phyloP scores from a whole-genome alignment of 164 flowering plant species.

The Liquidambar formosana region DNA sequence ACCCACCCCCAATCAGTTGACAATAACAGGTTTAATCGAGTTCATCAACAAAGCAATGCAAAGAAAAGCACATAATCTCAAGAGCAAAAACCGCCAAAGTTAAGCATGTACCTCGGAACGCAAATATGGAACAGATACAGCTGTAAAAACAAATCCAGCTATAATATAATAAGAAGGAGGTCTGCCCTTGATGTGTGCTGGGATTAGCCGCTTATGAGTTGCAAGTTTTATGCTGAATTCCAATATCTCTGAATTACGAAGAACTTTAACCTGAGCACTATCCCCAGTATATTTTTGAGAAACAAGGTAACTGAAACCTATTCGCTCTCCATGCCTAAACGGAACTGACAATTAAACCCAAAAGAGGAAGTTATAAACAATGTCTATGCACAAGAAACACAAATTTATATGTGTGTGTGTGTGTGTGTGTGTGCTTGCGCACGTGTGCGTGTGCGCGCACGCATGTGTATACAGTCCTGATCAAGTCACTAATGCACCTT shows the following conservation, averaged over 20 bases:
- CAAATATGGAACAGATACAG: slow-evolving; percentile 87
- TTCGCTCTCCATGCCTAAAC: slow-evolving; percentile 96
- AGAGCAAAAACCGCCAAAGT: background rate
- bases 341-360: slow-evolving; percentile 57
- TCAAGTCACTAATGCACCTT: too few species aligned
- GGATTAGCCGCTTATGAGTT: slow-evolving; percentile 68
- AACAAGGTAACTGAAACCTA: slow-evolving; percentile 93
- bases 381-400: too few species aligned
- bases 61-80: background rate
- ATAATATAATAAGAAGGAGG: slow-evolving; percentile 92
- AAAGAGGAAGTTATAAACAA: too few species aligned
- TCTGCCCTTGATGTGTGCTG: slow-evolving; percentile 72
- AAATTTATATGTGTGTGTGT: too few species aligned
- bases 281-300: slow-evolving; percentile 96
- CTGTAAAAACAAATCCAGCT: slow-evolving; percentile 80
- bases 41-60: background rate
- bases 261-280: slow-evolving; percentile 63
- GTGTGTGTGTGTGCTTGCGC: too few species aligned
- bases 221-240: slow-evolving; percentile 60
- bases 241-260: slow-evolving; percentile 55
- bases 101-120: slow-evolving; percentile 71
- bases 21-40: background rate
- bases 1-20: too few species aligned
- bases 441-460: too few species aligned
- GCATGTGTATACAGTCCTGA: too few species aligned